Base-by-base conservation (phyloP, 305 asterid species). In the Fraxinus ornus region DNA sequence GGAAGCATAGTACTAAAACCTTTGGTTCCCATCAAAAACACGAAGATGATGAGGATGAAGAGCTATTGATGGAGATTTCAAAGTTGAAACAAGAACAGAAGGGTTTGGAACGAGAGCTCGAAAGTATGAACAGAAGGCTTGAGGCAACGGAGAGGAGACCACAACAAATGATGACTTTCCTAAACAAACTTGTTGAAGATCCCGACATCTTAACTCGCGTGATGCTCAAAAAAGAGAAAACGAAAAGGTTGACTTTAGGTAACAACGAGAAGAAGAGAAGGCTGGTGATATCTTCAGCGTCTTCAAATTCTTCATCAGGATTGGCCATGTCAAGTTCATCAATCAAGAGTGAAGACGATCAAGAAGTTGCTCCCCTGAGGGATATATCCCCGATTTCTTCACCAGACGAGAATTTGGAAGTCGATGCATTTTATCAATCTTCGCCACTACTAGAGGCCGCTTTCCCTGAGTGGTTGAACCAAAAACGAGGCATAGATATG, bases 111-210 rank as follows among this genome's bases (percentile, higher is more conserved):
- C 84, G 79, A 71, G 93, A 92, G 82, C 86, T 95, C 10, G 87
- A 88, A 15, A 88, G 83, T 77, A 93, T 95, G 98, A 92, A 89
- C 90, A 91, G 82, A 33, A 85, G 98, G 89, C 86, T 95, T 0
- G 97, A 95, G 85, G 92, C 94, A 13, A 92, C 98, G 3, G 98
- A 95, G 90, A 87, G 88, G 66, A 83, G 98, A 21, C 98, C 98
- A 9, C 91, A 89, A 26, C 97, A 93, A 60, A 87, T 95, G 95
- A 90, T 93, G 97, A 86, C 92, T 17, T 95, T 95, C 88, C 71
- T 95, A 76, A 86, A 87, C 87, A 95, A 93, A 87, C 90, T 91
- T 0, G 97, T 88, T 9, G 90, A 93, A 17, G 93, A 92, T 75
- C 98, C 98, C 0, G 90, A 91, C 4, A 90, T 93, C 7, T 13